Percentiles rank a stretch among this genome's conserved stretches.
These are phyloP conservation scores for Amyloporia xantha DNA, from an alignment of 768 basidiomycete genomes.

Conservation along the genomic window DNA sequence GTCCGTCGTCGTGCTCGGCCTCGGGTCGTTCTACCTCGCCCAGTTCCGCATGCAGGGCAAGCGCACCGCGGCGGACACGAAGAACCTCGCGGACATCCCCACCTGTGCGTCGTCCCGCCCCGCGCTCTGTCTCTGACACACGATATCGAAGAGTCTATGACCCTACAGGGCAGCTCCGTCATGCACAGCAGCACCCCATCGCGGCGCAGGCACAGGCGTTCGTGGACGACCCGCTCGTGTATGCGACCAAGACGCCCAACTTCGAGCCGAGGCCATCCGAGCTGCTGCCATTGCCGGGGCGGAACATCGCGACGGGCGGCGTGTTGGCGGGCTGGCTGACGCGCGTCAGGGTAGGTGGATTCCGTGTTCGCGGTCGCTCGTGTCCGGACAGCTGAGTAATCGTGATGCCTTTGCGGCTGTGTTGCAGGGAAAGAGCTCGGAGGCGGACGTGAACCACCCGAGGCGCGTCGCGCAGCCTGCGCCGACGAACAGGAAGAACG, in stretches of 20 bases:
- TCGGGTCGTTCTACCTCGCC: slow-evolving; percentile 1
- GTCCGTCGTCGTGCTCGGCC: background rate
- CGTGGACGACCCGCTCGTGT: too few relatives aligned
- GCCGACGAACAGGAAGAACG: background rate
- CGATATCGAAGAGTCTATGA: background rate
- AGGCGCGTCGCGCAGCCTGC: slow-evolving; percentile 1
- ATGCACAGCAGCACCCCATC: slow-evolving; percentile 1
- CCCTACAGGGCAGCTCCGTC: slow-evolving; percentile 3
- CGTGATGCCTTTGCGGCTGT: too few relatives aligned
- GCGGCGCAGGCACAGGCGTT: background rate
- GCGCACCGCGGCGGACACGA: background rate
- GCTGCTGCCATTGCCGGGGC: background rate
- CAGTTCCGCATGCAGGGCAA: slow-evolving; percentile 2
- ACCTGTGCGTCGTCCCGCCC: slow-evolving; percentile 4
- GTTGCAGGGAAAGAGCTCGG: background rate
- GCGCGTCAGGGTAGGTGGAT: background rate
- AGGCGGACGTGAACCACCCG: background rate
- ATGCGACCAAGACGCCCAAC: background rate
- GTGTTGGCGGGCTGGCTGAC: background rate
- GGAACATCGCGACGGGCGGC: background rate
- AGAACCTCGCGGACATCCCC: slow-evolving; percentile 1
- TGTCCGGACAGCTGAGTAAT: too few relatives aligned
- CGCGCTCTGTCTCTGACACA: too few relatives aligned
- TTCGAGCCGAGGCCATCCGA: background rate
- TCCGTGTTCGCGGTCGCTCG: too few relatives aligned